Evolutionary conservation across 1,284 basidiomycete species (phyloP).

Genomic region (Moesziomyces sp.): DNA sequence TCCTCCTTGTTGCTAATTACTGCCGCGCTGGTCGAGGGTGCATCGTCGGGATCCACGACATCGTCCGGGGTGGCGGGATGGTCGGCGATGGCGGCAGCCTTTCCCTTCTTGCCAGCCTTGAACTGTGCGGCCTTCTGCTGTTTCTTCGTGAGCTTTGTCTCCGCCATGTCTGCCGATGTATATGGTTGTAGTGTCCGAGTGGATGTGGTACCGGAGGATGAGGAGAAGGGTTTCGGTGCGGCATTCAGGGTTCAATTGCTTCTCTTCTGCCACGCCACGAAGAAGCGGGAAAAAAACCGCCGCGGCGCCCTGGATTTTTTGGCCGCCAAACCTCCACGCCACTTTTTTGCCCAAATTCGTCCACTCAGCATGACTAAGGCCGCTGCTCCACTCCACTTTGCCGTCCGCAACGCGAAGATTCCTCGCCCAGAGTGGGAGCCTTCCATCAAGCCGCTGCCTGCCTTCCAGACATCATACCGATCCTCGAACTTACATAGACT

Average conservation of each 20-base stretch:
- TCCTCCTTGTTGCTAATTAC: background rate
- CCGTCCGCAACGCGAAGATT: slow-evolving; percentile 15
- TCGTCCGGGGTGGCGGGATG: slow-evolving; percentile 35
- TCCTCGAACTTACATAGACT: background rate
- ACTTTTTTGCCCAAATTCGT: background rate
- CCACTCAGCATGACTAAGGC: slow-evolving; percentile 35
- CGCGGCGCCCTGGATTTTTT: slow-evolving; percentile 11
- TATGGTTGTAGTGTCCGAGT: no score
- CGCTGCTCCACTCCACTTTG: background rate
- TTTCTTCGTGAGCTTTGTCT: slow-evolving; percentile 54
- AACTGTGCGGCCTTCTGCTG: slow-evolving; percentile 58
- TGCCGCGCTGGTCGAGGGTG: background rate
- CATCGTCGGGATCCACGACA: slow-evolving; percentile 20
- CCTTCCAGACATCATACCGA: slow-evolving; percentile 3
- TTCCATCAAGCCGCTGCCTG: background rate
- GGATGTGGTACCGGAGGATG: background rate
- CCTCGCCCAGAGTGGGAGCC: slow-evolving; percentile 8
- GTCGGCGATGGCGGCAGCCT: slow-evolving; percentile 26
- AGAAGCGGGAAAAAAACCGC: slow-evolving; percentile 3
- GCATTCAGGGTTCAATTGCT: slow-evolving; percentile 31
- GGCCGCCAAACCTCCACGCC: slow-evolving; percentile 18
- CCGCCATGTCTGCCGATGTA: slow-evolving; percentile 16
- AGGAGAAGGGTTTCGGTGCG: background rate
- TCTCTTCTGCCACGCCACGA: background rate
- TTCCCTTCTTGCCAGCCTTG: slow-evolving; percentile 45